Evolutionary conservation across 306 rosid genomes (phyloP).

Genomic region (Quercus agrifolia): DNA sequence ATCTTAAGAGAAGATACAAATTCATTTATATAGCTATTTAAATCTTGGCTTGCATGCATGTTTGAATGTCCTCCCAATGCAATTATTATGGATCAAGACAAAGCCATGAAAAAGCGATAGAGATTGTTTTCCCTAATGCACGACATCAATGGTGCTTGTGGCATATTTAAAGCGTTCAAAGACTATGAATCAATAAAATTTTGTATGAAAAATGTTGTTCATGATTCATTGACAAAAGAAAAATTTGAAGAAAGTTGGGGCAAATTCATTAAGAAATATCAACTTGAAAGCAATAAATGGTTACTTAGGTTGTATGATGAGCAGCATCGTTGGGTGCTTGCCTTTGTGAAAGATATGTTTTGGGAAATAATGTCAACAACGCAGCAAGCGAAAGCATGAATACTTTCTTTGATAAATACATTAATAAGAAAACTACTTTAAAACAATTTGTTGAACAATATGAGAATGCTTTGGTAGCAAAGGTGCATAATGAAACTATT

Average conservation of each 20-base stretch:
- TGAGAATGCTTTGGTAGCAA: background rate
- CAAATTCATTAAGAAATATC: too few relatives aligned
- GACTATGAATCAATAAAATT: too few relatives aligned
- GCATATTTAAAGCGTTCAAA: background rate
- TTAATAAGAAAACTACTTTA: background rate
- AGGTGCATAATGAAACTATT: background rate
- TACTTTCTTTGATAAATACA: slow-evolving; percentile 4
- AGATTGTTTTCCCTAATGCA: slow-evolving; percentile 16
- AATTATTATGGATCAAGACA: slow-evolving; percentile 3
- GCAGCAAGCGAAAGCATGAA: background rate
- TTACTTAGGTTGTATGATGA: background rate
- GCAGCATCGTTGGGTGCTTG: background rate
- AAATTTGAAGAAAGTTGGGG: too few relatives aligned
- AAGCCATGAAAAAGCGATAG: too few relatives aligned
- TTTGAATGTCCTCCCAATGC: slow-evolving; percentile 9
- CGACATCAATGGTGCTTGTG: slow-evolving; percentile 27
- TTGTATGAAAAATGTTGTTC: too few relatives aligned
- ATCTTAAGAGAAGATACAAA: background rate
- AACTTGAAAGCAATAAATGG: too few relatives aligned
- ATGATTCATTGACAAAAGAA: too few relatives aligned
- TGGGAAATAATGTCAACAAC: background rate
- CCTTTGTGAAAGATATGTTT: background rate
- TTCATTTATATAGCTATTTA: slow-evolving; percentile 20
- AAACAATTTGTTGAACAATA: background rate
- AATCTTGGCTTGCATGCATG: slow-evolving; percentile 16